Conservation (phyloP, 352 stramenopile species). For the Aphanomyces stellatus region DNA sequence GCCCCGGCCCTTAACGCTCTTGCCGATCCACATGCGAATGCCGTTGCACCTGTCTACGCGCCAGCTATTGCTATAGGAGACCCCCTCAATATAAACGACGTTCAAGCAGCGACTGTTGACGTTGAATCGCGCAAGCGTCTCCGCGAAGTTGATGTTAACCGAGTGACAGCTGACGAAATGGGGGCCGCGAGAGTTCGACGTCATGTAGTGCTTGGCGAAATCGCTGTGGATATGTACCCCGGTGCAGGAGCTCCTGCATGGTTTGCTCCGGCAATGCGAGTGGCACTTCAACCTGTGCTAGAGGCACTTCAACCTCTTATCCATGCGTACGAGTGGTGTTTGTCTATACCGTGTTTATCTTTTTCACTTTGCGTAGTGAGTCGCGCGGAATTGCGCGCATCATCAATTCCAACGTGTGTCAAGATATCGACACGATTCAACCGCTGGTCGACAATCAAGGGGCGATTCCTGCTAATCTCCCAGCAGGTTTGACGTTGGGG, state of each 20-base stretch:
- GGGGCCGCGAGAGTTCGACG: neutral
- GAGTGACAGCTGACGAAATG: neutral
- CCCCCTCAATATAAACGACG: neutral
- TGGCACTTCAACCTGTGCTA: neutral
- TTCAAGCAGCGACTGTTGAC: neutral
- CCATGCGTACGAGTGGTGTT: too few relatives aligned
- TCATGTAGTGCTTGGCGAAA: neutral
- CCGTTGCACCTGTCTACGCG: neutral
- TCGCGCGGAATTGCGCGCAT: neutral
- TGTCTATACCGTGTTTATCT: too few relatives aligned
- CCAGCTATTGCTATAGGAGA: neutral
- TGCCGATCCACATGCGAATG: neutral
- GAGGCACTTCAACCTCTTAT: neutral
- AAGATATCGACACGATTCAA: neutral
- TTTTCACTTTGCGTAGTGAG: neutral
- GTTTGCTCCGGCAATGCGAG: neutral
- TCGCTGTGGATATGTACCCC: neutral
- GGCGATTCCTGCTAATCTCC: neutral
- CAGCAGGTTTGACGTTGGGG: neutral
- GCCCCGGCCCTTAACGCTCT: neutral
- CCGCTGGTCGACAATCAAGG: neutral
- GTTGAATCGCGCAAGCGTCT: neutral
- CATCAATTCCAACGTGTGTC: neutral
- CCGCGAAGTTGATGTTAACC: neutral
- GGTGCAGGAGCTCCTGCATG: neutral